phyloP scores from a whole-genome alignment of 371 early-diverging fungal species.

The Capniomyces stellatus region DNA sequence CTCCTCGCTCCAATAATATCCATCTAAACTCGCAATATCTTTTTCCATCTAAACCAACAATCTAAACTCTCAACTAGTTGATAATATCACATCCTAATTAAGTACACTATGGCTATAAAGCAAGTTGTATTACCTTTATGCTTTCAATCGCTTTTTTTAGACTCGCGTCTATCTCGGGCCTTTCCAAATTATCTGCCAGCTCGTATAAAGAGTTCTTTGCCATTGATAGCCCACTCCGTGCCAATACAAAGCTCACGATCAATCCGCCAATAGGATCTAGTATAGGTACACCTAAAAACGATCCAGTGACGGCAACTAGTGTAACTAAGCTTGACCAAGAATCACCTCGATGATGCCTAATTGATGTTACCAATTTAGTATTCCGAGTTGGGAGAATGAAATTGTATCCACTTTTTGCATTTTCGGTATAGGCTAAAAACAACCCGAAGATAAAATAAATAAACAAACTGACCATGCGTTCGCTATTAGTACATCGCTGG shows the following conservation, averaged over 20 bases:
- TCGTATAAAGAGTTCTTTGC: conserved; percentile 15
- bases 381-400: too few relatives aligned
- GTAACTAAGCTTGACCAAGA: conserved; percentile 45
- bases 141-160: not conserved
- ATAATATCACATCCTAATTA: too few relatives aligned
- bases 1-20: too few relatives aligned
- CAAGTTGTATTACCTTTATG: not conserved
- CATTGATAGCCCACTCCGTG: conserved; percentile 35
- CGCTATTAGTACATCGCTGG: conserved; percentile 44
- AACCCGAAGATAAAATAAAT: not conserved
- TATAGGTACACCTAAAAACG: conserved; percentile 38
- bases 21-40: too few relatives aligned
- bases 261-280: conserved; percentile 48
- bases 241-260: conserved; percentile 36
- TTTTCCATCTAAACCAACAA: too few relatives aligned
- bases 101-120: too few relatives aligned
- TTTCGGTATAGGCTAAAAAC: too few relatives aligned
- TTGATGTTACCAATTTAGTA: too few relatives aligned
- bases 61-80: too few relatives aligned
- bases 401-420: too few relatives aligned
- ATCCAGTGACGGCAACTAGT: conserved; percentile 37
- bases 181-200: conserved; percentile 16
- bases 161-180: conserved; percentile 6
- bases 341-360: conserved; percentile 43
- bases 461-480: conserved; percentile 36